These are phyloP conservation scores for Macadamia integrifolia DNA, from an alignment of 164 flowering plant species.

Conservation along the genomic window DNA sequence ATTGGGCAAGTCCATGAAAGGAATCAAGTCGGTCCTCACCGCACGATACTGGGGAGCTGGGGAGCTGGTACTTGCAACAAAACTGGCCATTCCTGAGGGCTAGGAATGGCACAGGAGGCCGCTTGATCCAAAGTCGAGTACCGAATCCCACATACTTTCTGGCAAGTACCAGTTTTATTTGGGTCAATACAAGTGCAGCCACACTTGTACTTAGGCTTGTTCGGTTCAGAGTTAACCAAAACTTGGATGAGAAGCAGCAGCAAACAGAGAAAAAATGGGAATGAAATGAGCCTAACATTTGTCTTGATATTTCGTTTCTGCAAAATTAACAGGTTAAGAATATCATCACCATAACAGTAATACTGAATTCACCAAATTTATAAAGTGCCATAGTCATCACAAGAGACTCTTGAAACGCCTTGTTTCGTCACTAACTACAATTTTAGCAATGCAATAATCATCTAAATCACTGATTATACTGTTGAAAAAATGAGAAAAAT, in stretches of 20 bases:
- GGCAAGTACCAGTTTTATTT: slow-evolving; percentile 52
- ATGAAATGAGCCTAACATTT: slow-evolving; percentile 37
- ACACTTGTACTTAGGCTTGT: slow-evolving; percentile 49
- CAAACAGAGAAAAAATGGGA: slow-evolving; percentile 51
- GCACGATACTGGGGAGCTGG: slow-evolving; percentile 72
- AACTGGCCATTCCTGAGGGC: slow-evolving; percentile 78
- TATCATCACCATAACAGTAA: background rate
- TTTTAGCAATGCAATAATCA: background rate
- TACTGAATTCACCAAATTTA: background rate
- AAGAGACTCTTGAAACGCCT: background rate
- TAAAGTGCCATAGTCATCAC: background rate
- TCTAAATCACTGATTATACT: background rate
- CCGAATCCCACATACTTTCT: slow-evolving; percentile 59
- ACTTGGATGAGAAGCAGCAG: slow-evolving; percentile 33
- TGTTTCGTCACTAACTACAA: background rate
- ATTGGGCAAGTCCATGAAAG: slow-evolving; percentile 51
- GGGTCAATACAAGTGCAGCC: slow-evolving; percentile 62
- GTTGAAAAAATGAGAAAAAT: background rate
- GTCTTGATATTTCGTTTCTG: slow-evolving; percentile 54
- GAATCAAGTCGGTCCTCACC: slow-evolving; percentile 31
- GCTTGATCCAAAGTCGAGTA: slow-evolving; percentile 61
- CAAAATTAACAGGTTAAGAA: slow-evolving; percentile 1
- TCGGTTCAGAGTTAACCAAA: slow-evolving; percentile 42
- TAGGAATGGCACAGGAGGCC: slow-evolving; percentile 50
- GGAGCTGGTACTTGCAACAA: slow-evolving; percentile 67